phyloP scores from a whole-genome alignment of 371 early-diverging fungal genomes.

The Choanephora cucurbitarum region DNA sequence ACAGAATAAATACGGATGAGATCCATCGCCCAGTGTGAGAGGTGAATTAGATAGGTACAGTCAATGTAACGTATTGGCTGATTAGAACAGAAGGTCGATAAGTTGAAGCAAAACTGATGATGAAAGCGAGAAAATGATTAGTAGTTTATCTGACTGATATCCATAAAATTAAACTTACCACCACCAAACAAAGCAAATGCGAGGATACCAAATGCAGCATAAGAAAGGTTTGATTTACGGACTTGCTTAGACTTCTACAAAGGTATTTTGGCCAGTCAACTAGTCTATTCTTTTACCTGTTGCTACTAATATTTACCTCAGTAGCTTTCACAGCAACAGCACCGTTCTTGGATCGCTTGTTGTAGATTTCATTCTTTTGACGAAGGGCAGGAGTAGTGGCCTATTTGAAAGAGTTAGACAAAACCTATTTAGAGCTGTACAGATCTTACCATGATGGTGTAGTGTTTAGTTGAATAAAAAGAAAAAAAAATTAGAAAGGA shows the following conservation, averaged over 20 bases:
- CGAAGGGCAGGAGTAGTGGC: constrained; percentile 32
- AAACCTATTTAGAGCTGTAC: too few species aligned
- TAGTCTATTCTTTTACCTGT: neutral
- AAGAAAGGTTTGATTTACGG: constrained; percentile 15
- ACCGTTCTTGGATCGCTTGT: constrained; percentile 23
- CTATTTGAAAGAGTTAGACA: constrained; percentile 10
- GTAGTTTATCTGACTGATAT: too few species aligned
- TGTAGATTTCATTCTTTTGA: constrained; percentile 31
- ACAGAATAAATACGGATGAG: neutral
- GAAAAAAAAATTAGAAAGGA: neutral
- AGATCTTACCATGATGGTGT: neutral
- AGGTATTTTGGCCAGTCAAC: neutral
- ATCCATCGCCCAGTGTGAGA: too few species aligned
- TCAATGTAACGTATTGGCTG: neutral
- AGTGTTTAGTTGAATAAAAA: neutral
- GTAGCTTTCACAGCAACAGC: constrained; percentile 17
- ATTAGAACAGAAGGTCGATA: constrained; percentile 20
- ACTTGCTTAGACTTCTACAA: constrained; percentile 13
- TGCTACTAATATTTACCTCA: constrained; percentile 13
- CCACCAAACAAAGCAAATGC: constrained; percentile 29
- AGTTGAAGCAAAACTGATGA: constrained; percentile 18
- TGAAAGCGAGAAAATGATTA: too few species aligned
- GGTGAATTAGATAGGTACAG: neutral
- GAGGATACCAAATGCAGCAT: constrained; percentile 21
- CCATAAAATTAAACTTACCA: constrained; percentile 15